These are phyloP conservation scores for Pistacia vera DNA, from an alignment of 345 rosid genomes.

Conservation along the genomic window DNA sequence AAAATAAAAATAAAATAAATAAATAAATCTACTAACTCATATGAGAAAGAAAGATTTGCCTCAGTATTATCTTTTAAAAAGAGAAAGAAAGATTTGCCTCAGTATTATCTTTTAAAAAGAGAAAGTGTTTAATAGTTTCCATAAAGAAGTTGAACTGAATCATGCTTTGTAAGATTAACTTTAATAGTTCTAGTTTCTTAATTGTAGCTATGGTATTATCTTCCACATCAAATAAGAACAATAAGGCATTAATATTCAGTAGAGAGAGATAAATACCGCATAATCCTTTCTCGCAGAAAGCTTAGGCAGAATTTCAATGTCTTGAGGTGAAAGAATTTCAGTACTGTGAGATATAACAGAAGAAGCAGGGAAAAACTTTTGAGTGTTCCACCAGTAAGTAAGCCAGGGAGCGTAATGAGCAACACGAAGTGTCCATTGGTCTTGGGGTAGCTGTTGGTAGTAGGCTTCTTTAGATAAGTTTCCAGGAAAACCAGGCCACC, in stretches of 20 bases:
- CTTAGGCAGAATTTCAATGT: constrained; percentile 39
- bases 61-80: too few relatives aligned
- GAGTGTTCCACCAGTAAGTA: constrained; percentile 74
- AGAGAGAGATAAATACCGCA: constrained; percentile 21
- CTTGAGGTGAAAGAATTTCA: constrained; percentile 38
- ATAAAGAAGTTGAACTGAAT: neutral
- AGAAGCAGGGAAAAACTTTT: constrained; percentile 51
- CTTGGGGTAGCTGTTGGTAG: constrained; percentile 36
- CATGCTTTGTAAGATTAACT: neutral
- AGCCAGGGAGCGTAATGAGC: constrained; percentile 70
- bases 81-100: too few relatives aligned
- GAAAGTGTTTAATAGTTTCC: neutral
- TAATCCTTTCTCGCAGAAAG: constrained; percentile 15
- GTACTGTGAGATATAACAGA: constrained; percentile 31
- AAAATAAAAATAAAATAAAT: neutral
- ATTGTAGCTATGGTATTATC: neutral
- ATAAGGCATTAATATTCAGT: neutral
- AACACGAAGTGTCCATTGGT: constrained; percentile 64
- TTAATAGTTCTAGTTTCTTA: neutral
- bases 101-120: too few relatives aligned
- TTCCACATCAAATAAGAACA: neutral
- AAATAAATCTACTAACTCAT: too few relatives aligned
- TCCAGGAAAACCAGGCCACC: constrained; percentile 59
- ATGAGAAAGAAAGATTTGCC: too few relatives aligned
- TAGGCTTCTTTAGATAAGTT: constrained; percentile 52